A percentile compares a stretch with the other conserved stretches of the same genome.
These are phyloP conservation scores for Nicotiana tomentosiformis DNA, from an alignment of 257 asterid genomes.

Conservation along the genomic window DNA sequence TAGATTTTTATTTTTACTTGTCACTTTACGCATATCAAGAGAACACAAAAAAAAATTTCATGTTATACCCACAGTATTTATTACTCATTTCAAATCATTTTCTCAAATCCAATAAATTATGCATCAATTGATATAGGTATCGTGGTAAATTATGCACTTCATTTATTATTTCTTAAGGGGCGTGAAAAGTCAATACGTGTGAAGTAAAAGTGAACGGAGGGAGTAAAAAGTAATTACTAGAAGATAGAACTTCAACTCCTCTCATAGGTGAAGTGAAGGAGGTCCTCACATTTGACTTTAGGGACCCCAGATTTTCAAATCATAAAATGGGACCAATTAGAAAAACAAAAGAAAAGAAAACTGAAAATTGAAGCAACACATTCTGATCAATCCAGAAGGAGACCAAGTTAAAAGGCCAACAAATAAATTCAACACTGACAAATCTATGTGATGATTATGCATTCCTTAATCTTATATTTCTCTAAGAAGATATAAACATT, in stretches of 20 bases:
- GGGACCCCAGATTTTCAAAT: background rate
- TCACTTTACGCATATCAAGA: too few species aligned
- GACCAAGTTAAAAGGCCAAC: background rate
- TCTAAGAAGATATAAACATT: background rate
- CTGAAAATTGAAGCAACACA: slow-evolving; percentile 2
- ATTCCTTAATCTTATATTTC: background rate
- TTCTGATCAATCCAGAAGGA: background rate
- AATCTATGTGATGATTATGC: background rate
- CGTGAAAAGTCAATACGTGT: too few species aligned
- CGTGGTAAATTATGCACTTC: too few species aligned
- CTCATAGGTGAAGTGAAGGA: background rate
- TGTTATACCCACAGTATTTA: too few species aligned
- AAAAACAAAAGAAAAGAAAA: background rate
- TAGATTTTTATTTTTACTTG: too few species aligned
- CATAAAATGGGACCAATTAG: background rate
- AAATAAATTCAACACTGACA: background rate
- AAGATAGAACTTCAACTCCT: background rate
- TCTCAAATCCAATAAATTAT: too few species aligned
- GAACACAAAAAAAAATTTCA: too few species aligned
- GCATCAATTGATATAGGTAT: too few species aligned
- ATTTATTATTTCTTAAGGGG: too few species aligned
- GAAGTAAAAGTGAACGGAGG: too few species aligned
- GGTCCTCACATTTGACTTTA: background rate
- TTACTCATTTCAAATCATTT: too few species aligned
- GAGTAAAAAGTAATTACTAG: background rate